Evolutionary conservation across 139 green algal species (phyloP).

Genomic region (Monoraphidium neglectum): DNA sequence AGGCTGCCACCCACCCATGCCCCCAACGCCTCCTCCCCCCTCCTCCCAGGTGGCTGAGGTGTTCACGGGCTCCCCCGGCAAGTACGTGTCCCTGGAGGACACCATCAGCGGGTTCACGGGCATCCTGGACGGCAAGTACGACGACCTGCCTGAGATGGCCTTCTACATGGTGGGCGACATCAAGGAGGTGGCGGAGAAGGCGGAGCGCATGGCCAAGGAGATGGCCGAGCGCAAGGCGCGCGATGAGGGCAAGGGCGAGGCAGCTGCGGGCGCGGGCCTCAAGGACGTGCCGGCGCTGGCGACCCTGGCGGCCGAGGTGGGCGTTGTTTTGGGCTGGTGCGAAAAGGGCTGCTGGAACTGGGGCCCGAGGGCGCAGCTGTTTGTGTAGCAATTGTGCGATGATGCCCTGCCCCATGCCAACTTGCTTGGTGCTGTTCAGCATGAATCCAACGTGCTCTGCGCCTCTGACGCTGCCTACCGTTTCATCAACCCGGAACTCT

Average conservation of each 20-base stretch:
- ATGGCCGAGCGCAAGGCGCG: constrained; percentile 51
- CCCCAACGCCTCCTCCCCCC: background rate
- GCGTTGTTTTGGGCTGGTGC: no score
- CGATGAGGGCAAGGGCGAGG: constrained; percentile 18
- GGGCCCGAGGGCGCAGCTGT: no score
- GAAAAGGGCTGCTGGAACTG: no score
- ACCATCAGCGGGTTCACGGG: constrained; percentile 94
- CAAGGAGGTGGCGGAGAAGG: constrained; percentile 87
- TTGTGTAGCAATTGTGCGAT: no score
- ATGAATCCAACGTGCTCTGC: no score
- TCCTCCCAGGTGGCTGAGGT: constrained; percentile 99
- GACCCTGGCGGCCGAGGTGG: constrained; percentile 38
- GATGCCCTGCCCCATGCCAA: no score
- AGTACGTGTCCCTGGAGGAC: constrained; percentile 96
- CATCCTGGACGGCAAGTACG: constrained; percentile 94
- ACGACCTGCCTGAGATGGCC: constrained; percentile 98
- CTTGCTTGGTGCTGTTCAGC: no score
- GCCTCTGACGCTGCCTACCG: no score
- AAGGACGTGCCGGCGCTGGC: constrained; percentile 59
- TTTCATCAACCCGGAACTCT: no score
- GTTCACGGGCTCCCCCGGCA: constrained; percentile 97
- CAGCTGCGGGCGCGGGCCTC: constrained; percentile 32
- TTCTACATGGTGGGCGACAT: constrained; percentile 99
- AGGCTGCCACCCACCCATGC: no score
- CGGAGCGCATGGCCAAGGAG: constrained; percentile 84